A percentile compares a stretch with the other conserved stretches of the same genome.
Conservation (phyloP, 2,329 filamentous ascomycete genomes). For the Fusarium pseudoanthophilum region DNA sequence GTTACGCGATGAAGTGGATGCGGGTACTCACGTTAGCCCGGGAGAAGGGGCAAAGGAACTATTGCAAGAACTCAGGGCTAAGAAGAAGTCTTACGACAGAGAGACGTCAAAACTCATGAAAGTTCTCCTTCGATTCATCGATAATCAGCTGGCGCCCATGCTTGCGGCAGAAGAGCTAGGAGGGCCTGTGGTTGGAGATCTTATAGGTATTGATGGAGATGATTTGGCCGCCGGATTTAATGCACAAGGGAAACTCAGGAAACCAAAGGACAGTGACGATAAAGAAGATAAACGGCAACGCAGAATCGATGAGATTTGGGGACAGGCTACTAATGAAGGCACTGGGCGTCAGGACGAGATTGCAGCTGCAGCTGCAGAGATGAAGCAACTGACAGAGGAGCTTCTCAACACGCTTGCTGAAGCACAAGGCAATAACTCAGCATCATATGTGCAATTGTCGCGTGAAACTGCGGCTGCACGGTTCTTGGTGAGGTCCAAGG, state of each 20-base stretch:
- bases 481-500: conserved; percentile 72
- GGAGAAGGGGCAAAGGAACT: conserved; percentile 71
- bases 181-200: conserved; percentile 82
- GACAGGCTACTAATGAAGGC: conserved; percentile 43
- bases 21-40: conserved; percentile 67
- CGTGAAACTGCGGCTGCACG: conserved; percentile 71
- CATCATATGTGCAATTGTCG: conserved; percentile 67
- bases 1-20: conserved; percentile 67
- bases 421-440: conserved; percentile 63
- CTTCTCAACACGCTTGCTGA: conserved; percentile 68
- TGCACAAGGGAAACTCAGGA: conserved; percentile 66
- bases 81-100: conserved; percentile 68
- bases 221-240: conserved; percentile 70
- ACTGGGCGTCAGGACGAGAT: conserved; percentile 57
- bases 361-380: conserved; percentile 64
- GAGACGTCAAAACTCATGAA: conserved; percentile 71
- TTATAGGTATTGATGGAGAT: conserved; percentile 71
- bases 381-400: conserved; percentile 69
- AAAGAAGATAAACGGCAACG: conserved; percentile 65
- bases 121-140: conserved; percentile 76
- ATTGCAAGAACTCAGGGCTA: conserved; percentile 68
- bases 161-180: conserved; percentile 86
- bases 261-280: conserved; percentile 52
- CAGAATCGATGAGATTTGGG: conserved; percentile 74
- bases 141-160: conserved; percentile 76